Conservation (phyloP, 2,329 filamentous ascomycete genomes). For the Hypocreales sp. region DNA sequence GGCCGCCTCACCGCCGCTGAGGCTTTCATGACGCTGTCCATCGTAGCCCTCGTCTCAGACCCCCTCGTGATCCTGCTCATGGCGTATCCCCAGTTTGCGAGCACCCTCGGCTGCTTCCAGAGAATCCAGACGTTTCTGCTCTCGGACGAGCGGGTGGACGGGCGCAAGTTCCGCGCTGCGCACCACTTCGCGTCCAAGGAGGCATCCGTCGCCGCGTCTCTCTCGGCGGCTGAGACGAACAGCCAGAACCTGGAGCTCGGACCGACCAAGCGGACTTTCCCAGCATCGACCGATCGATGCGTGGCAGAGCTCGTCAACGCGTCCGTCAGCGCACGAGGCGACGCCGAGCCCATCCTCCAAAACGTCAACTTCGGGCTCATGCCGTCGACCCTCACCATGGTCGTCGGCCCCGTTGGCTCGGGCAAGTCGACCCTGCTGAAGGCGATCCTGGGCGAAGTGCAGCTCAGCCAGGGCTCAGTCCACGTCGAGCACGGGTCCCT, state of each 20-base stretch:
- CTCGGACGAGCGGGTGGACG: constrained; percentile 1
- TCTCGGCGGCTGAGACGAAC: too few relatives aligned
- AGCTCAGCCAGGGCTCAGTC: constrained; percentile 7
- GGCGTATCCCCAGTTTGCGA: constrained; percentile 2
- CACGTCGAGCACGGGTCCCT: constrained; percentile 3
- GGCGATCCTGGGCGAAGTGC: constrained; percentile 14
- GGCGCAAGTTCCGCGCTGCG: constrained; percentile 10
- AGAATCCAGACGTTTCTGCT: constrained; percentile 6
- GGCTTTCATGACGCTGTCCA: constrained; percentile 5
- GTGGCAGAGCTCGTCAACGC: constrained; percentile 27
- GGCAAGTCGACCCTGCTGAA: constrained; percentile 15
- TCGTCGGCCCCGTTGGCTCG: constrained; percentile 14
- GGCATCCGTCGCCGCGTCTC: background rate
- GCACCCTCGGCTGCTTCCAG: constrained; percentile 4
- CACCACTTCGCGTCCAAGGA: background rate
- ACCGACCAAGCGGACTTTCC: too few relatives aligned
- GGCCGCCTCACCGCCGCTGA: constrained; percentile 2
- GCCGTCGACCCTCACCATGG: constrained; percentile 1
- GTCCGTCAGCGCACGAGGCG: constrained; percentile 19
- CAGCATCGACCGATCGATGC: too few relatives aligned
- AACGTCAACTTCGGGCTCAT: constrained; percentile 1
- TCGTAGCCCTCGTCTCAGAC: constrained; percentile 4
- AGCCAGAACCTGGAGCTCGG: too few relatives aligned
- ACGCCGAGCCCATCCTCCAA: constrained; percentile 14
- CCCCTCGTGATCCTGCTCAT: constrained; percentile 2